Percentiles rank a stretch among this genome's conserved stretches.
Evolutionary conservation across 805 yeast genomes (phyloP).

Genomic region (Candida xyloterini): DNA sequence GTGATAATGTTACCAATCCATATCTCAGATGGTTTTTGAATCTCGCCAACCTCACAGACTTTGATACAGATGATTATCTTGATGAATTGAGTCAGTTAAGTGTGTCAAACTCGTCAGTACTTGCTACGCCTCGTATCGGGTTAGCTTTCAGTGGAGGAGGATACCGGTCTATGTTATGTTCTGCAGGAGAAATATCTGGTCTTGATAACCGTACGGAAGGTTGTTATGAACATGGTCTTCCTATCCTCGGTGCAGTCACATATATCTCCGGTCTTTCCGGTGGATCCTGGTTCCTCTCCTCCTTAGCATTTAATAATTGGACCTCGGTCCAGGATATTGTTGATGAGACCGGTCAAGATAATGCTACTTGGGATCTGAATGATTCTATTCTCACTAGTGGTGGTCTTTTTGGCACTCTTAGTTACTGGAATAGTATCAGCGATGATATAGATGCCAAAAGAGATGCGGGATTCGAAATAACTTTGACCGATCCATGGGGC

Average conservation of each 20-base stretch:
- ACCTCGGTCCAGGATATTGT: conserved; percentile 63
- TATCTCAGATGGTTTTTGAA: conserved; percentile 45
- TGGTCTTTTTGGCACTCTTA: conserved; percentile 52
- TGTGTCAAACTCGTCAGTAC: conserved; percentile 35
- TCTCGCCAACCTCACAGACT: conserved; percentile 45
- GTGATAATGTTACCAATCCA: conserved; percentile 45
- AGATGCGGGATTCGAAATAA: conserved; percentile 64
- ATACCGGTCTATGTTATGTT: conserved; percentile 80
- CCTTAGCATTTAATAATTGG: conserved; percentile 69
- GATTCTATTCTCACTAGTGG: conserved; percentile 60
- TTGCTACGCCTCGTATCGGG: conserved; percentile 43
- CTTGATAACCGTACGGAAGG: conserved; percentile 68
- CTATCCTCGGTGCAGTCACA: conserved; percentile 70
- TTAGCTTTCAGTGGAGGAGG: conserved; percentile 83
- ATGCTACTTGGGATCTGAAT: conserved; percentile 66
- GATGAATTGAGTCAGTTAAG: conserved; percentile 25
- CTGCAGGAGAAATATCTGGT: conserved; percentile 82
- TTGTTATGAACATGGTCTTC: conserved; percentile 52
- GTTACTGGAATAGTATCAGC: conserved; percentile 52
- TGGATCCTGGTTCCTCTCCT: conserved; percentile 77
- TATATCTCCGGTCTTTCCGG: conserved; percentile 81
- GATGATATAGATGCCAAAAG: conserved; percentile 51
- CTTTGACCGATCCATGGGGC: conserved; percentile 80
- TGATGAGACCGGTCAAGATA: conserved; percentile 35
- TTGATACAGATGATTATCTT: conserved; percentile 43